Evolutionary conservation across 2,329 filamentous ascomycete species (phyloP), one percentile per base, ranked within the genome.

Genomic region (Tympanopsis confertula): DNA sequence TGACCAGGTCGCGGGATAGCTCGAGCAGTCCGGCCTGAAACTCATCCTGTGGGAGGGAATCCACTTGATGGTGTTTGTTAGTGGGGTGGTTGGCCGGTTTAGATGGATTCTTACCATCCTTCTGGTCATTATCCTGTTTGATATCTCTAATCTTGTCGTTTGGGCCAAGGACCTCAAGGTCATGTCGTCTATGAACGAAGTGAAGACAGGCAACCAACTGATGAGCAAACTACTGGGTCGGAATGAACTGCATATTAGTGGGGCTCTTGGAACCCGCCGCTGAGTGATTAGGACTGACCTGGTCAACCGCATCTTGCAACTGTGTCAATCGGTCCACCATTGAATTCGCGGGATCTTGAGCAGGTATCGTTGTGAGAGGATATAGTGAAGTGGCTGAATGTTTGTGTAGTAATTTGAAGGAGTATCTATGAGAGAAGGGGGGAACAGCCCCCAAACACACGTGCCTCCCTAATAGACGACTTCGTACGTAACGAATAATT

Each of bases 271-370:
- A 12, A 7, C 13, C 13, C 42, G n/a, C n/a, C n/a, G n/a, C n/a
- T n/a, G n/a, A n/a, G n/a, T n/a, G n/a, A n/a, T n/a, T n/a, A n/a
- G n/a, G n/a, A n/a, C 58, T 22, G 62, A 85, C 84, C 69, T 87
- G 78, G 52, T 91, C 85, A 42, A 89, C 74, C 57, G 83, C 80
- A 63, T 91, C 84, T 59, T 93, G 86, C 41, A 91, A 68, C 57
- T 91, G 85, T 1, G 86, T 89, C 41, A 93, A 69, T 44, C 81
- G 69, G 54, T 93, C 86, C 19, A 72, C 71, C 78, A 86, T 86
- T 7, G 22, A 40, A 29, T 52, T 26, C 22, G 7, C 22, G 22
- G 22, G 7, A n/a, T n/a, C n/a, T n/a, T n/a, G n/a, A n/a, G n/a
- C n/a, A n/a, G n/a, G n/a, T n/a, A n/a, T n/a, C n/a, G n/a, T n/a